Evolutionary conservation across 2,329 filamentous ascomycete genomes (phyloP), one percentile per base, ranked within the genome.

Genomic region (Fusarium acutatum): DNA sequence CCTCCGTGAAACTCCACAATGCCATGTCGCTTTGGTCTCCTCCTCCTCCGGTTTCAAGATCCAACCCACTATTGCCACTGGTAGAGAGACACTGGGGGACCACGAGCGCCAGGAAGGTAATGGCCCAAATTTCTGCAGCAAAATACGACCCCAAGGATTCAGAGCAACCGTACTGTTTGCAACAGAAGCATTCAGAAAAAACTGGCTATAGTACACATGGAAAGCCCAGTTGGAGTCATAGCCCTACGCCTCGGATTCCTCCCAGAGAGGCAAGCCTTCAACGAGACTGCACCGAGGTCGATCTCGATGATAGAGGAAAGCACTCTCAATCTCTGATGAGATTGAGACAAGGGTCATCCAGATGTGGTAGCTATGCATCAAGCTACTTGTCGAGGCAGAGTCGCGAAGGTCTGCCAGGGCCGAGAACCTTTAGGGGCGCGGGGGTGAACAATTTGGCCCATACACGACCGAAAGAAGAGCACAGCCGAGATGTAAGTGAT

Each of bases 21-120:
- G 76, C 82, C 2, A 69, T 81, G 13, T 90, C 89, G 1, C 80
- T 82, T 28, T 90, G 88, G 88, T 88, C 86, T 9, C 85, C 86
- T 6, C 85, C 86, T 6, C 82, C 80, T 17, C 81, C 81, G 5
- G 75, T 76, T 7, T 80, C 81, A 6, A 69, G 78, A 3, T 75
- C 81, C 2, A 84, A 83, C 46, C 81, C 83, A 9, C 69, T 90
- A 5, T 80, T 85, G 28, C 79, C 82, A 14, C 82, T 88, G 46
- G 82, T 88, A 28, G 81, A 84, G 50, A 82, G 83, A 26, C 84
- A 88, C 73, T 89, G 83, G 88, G 87, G 86, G 1, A 72, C 80
- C 7, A 77, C 81, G 18, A 85, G 83, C 11, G 86, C 86, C 8
- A 79, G 79, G 22, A 80, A 85, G 46, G 81, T 84, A 62, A 83